Conservation (phyloP, 768 basidiomycete species). For the Cystofilobasidium macerans region DNA sequence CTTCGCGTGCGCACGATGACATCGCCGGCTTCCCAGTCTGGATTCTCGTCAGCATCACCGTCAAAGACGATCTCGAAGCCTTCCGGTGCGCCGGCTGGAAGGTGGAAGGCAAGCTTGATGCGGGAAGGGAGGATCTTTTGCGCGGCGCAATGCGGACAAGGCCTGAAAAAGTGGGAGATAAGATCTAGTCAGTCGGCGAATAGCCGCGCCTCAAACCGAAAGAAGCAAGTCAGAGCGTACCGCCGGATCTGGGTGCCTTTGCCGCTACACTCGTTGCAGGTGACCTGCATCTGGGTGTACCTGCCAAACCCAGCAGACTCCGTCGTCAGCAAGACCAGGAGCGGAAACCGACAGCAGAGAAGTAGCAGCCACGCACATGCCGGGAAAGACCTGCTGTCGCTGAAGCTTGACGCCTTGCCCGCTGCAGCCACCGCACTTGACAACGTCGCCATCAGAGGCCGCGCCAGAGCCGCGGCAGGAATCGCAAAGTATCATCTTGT, state of each 20-base stretch:
- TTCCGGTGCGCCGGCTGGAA: constrained; percentile 80
- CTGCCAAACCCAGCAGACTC: neutral
- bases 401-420: constrained; percentile 75
- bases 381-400: constrained; percentile 91
- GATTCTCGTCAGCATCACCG: constrained; percentile 91
- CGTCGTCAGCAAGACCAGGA: constrained; percentile 40
- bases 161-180: constrained; percentile 30
- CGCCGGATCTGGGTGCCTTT: constrained; percentile 22
- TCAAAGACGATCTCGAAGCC: constrained; percentile 86
- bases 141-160: constrained; percentile 73
- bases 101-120: constrained; percentile 72
- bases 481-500: constrained; percentile 78
- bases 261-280: constrained; percentile 21
- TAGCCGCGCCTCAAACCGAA: neutral
- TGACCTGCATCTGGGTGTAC: constrained; percentile 25
- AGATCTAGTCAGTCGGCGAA: neutral
- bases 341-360: constrained; percentile 58
- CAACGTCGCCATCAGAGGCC: constrained; percentile 74
- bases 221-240: neutral
- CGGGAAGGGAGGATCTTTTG: constrained; percentile 44
- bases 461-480: constrained; percentile 95
- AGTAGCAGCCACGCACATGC: constrained; percentile 59
- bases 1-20: constrained; percentile 75
- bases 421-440: constrained; percentile 69
- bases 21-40: constrained; percentile 93